Evolutionary conservation across 768 basidiomycete genomes (phyloP), one percentile per base, ranked within the genome.

Genomic region (Pulveroboletus sp.): DNA sequence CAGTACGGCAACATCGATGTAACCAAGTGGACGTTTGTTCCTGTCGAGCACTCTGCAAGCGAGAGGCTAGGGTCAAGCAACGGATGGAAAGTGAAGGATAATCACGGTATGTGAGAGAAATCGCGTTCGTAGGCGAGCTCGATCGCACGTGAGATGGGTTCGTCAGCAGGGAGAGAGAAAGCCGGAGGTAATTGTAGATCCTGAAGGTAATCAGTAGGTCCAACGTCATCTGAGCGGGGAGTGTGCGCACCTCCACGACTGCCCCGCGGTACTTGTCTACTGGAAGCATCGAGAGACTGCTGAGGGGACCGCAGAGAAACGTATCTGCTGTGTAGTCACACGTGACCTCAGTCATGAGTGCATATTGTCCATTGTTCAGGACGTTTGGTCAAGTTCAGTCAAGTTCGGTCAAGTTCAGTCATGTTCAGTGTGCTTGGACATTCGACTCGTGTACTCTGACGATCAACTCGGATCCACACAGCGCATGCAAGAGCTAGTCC

Each of bases 91-190:
- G 28, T 5, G 32, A 14, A 37, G 43, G 5, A 32, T 18, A 69
- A 71, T 60, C 59, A 94, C 93, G 93, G 93, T 53, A 95, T 84
- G 59, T 94, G 85, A 15, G 92, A 92, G 69, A 94, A 96, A 64
- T 96, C 93, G 31, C 92, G 82, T 57, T 96, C 93, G 59, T 93
- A 95, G 0, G 93, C 93, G 24, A 87, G 77, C 58, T 91, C 90
- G 27, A 95, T 80, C 1, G 89, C 93, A 21, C 79, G 76, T 8
- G 80, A 76, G 50, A 94, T 82, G 17, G 80, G 76, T 60, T 90
- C 90, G 50, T 76, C 75, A 10, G 76, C 71, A 8, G 86, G 85
- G 4, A 95, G 75, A 14, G 86, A 80, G 66, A 94, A 94, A 0
- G 93, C 93, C 8, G 93, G 93, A 0, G 91, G 85, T 1, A 90